Evolutionary conservation across 768 basidiomycete species (phyloP), one percentile per base, ranked within the genome.

Genomic region (Gyrodon lividus): DNA sequence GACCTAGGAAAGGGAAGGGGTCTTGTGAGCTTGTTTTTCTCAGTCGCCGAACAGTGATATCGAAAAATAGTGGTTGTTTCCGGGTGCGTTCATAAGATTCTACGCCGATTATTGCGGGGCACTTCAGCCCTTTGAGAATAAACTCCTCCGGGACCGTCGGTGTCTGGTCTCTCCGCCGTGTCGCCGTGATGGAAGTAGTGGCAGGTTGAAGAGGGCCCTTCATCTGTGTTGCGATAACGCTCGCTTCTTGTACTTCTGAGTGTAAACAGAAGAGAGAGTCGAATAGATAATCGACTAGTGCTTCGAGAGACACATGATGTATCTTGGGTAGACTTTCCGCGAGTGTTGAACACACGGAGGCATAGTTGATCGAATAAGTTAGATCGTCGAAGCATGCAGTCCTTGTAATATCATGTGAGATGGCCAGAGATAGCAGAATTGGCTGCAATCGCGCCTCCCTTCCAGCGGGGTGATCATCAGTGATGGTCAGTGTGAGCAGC

Each of bases 81-180:
- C 84, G 79, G 26, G 70, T 57, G 28, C 89, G 75, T 65, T 93
- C 92, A 51, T 75, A 77, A 5, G 77, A 72, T 56, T 88, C 80
- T 34, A 92, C 70, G 3, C 92, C 90, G 20, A 93, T 72, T 45
- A 91, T 77, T 13, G 77, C 72, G 6, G 72, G 69, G 33, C 82
- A 78, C 4, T 70, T 60, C 8, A 93, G 66, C 41, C 74, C 73
- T 13, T 68, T 55, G 31, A 77, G 51, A 19, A 10, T 23, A 43
- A 50, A 66, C 48, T 51, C 65, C 64, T 9, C 54, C 41, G 30
- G 69, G 43, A 20, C 65, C 19, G 48, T 59, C 22, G 20, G 44
- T 26, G 8, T 43, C 34, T 48, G 62, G 16, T 54, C 51, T 46
- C 63, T 54, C 10, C 52, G 62, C 34, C 70, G 66, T 10, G 63